phyloP scores from a whole-genome alignment of 441 rosid species.

The Bruguiera hainesii region DNA sequence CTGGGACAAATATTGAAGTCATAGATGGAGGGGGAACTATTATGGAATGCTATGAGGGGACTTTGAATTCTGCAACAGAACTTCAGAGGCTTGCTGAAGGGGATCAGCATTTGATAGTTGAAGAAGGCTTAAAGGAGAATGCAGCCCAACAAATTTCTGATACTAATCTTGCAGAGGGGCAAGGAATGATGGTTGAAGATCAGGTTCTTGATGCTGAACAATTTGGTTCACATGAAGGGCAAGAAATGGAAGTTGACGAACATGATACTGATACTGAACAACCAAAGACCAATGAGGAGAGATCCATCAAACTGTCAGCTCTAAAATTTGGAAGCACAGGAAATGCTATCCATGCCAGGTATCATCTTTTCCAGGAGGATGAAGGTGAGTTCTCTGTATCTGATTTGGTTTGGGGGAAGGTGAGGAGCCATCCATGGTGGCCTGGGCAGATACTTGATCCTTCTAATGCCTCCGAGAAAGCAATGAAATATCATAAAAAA shows the following conservation, averaged over 20 bases:
- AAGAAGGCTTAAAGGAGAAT: constrained; percentile 22
- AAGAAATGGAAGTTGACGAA: constrained; percentile 40
- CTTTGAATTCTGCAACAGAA: constrained; percentile 9
- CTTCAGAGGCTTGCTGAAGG: constrained; percentile 17
- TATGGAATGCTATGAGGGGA: not conserved
- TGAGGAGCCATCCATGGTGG: constrained; percentile 85
- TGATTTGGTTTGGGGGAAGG: constrained; percentile 85
- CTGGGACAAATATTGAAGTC: constrained; percentile 3
- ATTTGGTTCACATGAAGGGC: constrained; percentile 25
- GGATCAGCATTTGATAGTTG: constrained; percentile 22
- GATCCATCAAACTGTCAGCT: constrained; percentile 20
- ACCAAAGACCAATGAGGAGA: constrained; percentile 23
- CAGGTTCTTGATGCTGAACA: constrained; percentile 32
- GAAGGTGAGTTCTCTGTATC: constrained; percentile 53
- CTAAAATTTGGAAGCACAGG: constrained; percentile 18
- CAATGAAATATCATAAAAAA: constrained; percentile 45
- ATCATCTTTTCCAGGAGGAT: constrained; percentile 38
- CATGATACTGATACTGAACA: constrained; percentile 30
- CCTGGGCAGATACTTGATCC: constrained; percentile 80
- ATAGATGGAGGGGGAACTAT: constrained; percentile 16
- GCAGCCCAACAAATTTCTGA: constrained; percentile 20
- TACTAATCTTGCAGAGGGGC: constrained; percentile 26
- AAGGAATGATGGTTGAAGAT: constrained; percentile 35
- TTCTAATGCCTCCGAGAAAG: constrained; percentile 61
- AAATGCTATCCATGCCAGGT: constrained; percentile 32